These are phyloP conservation scores for Leptographium lundbergii DNA, from an alignment of 2,329 filamentous ascomycete genomes.

Conservation along the genomic window DNA sequence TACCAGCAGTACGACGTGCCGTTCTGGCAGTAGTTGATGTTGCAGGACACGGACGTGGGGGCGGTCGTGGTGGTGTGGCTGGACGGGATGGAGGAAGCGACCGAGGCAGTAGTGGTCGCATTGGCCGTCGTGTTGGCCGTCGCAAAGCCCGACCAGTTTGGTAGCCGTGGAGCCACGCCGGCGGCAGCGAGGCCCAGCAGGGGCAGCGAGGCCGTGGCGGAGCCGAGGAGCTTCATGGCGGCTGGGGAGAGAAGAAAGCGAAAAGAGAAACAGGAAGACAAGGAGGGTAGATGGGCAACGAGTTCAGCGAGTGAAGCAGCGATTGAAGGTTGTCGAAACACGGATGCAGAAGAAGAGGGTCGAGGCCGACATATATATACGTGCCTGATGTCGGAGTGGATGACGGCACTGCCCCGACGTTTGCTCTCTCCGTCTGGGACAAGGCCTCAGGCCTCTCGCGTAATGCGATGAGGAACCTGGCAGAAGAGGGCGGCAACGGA, in stretches of 20 bases:
- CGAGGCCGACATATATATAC: too few species aligned
- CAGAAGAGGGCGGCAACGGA: too few species aligned
- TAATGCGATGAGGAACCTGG: too few species aligned
- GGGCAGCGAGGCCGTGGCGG: neutral
- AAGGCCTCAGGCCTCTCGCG: too few species aligned
- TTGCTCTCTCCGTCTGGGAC: too few species aligned
- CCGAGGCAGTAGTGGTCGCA: neutral
- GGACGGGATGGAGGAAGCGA: neutral
- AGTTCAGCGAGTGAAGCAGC: neutral
- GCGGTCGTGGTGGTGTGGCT: neutral
- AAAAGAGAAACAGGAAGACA: neutral
- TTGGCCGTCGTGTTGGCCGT: neutral
- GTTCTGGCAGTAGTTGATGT: conserved; percentile 9
- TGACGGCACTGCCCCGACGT: too few species aligned
- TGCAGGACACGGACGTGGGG: conserved; percentile 3
- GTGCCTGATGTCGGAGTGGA: too few species aligned
- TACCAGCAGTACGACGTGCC: conserved; percentile 13
- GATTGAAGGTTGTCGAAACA: too few species aligned
- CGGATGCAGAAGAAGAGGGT: too few species aligned
- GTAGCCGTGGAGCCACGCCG: neutral
- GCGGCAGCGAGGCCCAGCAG: neutral
- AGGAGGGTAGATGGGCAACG: neutral
- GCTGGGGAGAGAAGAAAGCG: neutral
- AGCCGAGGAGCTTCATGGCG: neutral
- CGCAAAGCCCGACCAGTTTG: too few species aligned